phyloP scores from a whole-genome alignment of 495 filamentous ascomycete species.

The Lophium mytilinum region DNA sequence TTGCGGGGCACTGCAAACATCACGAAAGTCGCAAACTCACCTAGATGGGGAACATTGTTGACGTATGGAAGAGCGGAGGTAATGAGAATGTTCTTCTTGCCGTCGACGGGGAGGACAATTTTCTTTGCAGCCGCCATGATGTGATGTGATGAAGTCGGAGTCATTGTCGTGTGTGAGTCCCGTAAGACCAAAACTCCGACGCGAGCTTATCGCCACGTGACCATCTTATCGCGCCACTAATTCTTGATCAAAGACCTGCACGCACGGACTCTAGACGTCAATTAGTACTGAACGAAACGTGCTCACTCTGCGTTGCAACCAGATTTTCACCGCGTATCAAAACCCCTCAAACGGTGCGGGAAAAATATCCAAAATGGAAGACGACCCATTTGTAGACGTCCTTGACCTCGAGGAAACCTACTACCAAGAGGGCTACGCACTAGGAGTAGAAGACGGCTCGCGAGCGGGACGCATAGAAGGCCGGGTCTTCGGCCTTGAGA shows the following conservation, averaged over 20 bases:
- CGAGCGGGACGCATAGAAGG: conserved; percentile 79
- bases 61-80: conserved; percentile 59
- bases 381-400: conserved; percentile 60
- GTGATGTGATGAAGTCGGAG: neutral
- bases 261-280: no score
- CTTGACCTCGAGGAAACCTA: conserved; percentile 75
- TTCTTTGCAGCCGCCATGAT: conserved; percentile 22
- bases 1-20: neutral
- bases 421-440: conserved; percentile 73
- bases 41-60: conserved; percentile 70
- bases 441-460: conserved; percentile 71
- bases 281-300: no score
- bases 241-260: no score
- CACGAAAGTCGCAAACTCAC: neutral
- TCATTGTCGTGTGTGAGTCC: no score
- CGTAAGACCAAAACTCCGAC: no score
- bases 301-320: no score
- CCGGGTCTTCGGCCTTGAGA: conserved; percentile 79
- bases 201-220: no score
- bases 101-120: conserved; percentile 37
- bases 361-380: neutral
- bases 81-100: conserved; percentile 45
- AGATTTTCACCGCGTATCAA: no score
- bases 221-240: no score
- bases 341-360: no score